Conservation (phyloP, 2,329 filamentous ascomycete genomes). For the Graphium sp. region DNA sequence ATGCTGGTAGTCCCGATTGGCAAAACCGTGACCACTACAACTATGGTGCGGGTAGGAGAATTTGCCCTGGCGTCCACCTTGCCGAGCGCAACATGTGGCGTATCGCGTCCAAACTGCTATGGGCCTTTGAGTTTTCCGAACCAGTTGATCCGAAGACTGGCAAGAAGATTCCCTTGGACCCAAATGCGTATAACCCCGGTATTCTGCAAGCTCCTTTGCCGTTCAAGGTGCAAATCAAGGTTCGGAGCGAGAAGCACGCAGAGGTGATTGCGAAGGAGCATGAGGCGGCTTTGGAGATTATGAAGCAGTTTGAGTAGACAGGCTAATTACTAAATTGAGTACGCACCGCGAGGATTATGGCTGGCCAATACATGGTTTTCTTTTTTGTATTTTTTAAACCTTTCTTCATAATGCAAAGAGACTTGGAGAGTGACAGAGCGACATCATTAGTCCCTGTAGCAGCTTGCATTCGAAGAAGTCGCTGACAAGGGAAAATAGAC, state of each 20-base stretch:
- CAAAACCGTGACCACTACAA: constrained; percentile 9
- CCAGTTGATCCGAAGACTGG: neutral
- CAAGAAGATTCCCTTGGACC: neutral
- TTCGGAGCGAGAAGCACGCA: neutral
- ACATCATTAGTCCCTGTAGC: too few species aligned
- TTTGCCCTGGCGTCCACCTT: constrained; percentile 24
- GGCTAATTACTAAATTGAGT: too few species aligned
- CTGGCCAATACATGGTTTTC: too few species aligned
- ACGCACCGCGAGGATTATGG: too few species aligned
- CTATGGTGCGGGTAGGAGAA: constrained; percentile 17
- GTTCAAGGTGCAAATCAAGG: neutral
- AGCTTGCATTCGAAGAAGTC: too few species aligned
- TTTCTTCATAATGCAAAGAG: too few species aligned
- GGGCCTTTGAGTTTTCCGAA: constrained; percentile 7
- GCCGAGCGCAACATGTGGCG: constrained; percentile 24
- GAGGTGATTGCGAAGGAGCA: neutral
- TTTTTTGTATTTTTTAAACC: too few species aligned
- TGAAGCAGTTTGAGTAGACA: constrained; percentile 1
- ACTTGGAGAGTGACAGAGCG: too few species aligned
- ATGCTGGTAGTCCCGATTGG: constrained; percentile 4
- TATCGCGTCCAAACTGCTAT: constrained; percentile 20
- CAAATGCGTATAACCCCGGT: neutral
- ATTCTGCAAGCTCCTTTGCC: neutral
- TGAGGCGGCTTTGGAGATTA: neutral
- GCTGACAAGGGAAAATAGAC: too few species aligned